phyloP scores from a whole-genome alignment of 1,284 basidiomycete genomes.

The Crocinoboletus sp. region DNA sequence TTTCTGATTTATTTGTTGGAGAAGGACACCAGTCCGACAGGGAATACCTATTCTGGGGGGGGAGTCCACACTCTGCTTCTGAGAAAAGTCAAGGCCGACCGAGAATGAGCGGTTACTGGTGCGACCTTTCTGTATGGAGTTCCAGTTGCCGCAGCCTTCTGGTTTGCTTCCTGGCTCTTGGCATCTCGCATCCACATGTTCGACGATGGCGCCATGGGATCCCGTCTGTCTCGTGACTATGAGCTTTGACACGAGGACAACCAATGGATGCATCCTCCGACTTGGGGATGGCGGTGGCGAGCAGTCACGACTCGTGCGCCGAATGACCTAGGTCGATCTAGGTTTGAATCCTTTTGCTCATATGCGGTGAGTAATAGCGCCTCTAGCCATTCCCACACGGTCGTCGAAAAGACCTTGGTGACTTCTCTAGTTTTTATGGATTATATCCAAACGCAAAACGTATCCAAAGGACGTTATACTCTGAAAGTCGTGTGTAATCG shows the following conservation, averaged over 20 bases:
- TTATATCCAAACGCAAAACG: too few relatives aligned
- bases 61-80: background rate
- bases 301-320: background rate
- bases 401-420: background rate
- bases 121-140: background rate
- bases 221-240: too few relatives aligned
- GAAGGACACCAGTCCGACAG: too few relatives aligned
- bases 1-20: too few relatives aligned
- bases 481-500: background rate
- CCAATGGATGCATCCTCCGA: too few relatives aligned
- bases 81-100: background rate
- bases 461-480: background rate
- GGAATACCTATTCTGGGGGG: background rate
- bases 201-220: too few relatives aligned
- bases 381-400: background rate
- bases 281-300: too few relatives aligned
- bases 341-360: background rate
- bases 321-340: conserved; percentile 1
- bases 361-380: background rate
- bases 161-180: background rate
- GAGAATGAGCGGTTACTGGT: background rate
- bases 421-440: background rate
- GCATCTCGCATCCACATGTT: too few relatives aligned
- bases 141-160: conserved; percentile 1
- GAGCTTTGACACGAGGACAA: too few relatives aligned